Evolutionary conservation across 148 eudicot genomes (phyloP).

Genomic region (Vaccinium corymbosum): DNA sequence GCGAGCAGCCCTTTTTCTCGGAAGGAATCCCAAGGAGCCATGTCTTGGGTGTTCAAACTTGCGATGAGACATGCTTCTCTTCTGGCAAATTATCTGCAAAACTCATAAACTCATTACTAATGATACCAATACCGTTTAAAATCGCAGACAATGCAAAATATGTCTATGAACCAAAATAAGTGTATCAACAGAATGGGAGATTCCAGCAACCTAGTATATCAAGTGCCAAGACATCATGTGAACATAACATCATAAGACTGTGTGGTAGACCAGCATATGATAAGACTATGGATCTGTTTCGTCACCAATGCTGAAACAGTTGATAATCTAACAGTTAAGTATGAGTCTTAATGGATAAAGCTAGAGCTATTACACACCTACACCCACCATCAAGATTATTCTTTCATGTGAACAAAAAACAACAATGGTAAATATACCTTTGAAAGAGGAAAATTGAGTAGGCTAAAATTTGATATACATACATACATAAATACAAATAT

Average conservation of each 20-base stretch:
- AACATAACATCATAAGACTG: not conserved
- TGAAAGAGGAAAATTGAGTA: not conserved
- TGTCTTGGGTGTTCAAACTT: constrained; percentile 50
- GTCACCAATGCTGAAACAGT: not conserved
- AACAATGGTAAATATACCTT: not conserved
- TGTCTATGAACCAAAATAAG: not conserved
- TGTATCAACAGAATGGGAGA: not conserved
- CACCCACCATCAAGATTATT: not conserved
- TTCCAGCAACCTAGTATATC: not conserved
- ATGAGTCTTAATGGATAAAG: not conserved
- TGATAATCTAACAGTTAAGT: not conserved
- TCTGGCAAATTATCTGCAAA: constrained; percentile 23
- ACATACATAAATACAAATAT: not conserved
- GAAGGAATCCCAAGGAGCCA: constrained; percentile 45
- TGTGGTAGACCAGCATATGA: not conserved
- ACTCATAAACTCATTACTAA: not conserved
- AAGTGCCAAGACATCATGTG: not conserved
- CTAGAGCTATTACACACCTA: not conserved
- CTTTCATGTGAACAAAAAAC: not conserved
- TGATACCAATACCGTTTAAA: not conserved
- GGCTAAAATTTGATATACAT: not conserved
- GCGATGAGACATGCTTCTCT: constrained; percentile 38
- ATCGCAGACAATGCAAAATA: not conserved
- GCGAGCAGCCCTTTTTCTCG: constrained; percentile 47
- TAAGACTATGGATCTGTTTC: not conserved